A percentile compares a stretch with the other conserved stretches of the same genome.
These are phyloP conservation scores for Cydonia oblonga DNA, from an alignment of 331 rosid genomes.

Conservation along the genomic window DNA sequence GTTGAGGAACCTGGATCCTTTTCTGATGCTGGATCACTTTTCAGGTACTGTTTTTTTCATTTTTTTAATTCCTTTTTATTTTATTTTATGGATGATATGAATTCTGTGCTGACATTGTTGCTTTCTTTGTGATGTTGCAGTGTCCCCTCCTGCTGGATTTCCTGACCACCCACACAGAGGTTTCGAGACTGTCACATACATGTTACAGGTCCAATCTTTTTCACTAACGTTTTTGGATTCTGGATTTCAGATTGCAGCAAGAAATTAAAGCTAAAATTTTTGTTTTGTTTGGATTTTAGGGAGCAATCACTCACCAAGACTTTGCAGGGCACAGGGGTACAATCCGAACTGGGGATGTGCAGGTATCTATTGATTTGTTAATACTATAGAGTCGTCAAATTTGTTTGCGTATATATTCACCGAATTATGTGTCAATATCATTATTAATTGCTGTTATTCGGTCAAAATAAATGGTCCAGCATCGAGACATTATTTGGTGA, in stretches of 20 bases:
- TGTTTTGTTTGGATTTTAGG: constrained; percentile 30
- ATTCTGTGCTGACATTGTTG: background rate
- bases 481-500: background rate
- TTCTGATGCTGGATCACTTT: constrained; percentile 64
- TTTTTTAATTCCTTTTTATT: background rate
- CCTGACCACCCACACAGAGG: constrained; percentile 98
- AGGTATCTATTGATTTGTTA: constrained; percentile 29
- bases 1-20: constrained; percentile 73
- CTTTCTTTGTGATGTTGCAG: constrained; percentile 31
- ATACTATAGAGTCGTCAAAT: background rate
- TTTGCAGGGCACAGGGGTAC: constrained; percentile 91
- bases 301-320: constrained; percentile 90
- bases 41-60: constrained; percentile 26
- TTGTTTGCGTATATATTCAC: background rate
- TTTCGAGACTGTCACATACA: constrained; percentile 83
- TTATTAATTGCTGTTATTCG: too few relatives aligned
- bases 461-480: background rate
- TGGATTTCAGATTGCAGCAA: background rate
- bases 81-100: background rate
- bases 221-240: background rate
- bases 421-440: background rate
- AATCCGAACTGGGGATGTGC: constrained; percentile 76
- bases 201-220: constrained; percentile 46
- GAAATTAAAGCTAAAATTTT: background rate
- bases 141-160: constrained; percentile 80